Conservation (phyloP, 306 rosid species). For the Biancaea sappan region DNA sequence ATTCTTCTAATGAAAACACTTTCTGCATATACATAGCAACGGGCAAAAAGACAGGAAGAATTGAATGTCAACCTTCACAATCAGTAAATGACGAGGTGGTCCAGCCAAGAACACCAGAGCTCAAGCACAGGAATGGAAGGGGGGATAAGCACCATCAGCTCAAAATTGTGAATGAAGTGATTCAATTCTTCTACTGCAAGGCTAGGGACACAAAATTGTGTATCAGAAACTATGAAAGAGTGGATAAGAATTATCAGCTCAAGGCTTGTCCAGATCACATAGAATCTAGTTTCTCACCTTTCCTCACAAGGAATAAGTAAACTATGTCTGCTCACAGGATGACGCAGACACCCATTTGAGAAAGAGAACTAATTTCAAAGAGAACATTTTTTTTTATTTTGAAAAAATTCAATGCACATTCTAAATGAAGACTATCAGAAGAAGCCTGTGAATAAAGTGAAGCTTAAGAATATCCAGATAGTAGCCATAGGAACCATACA, state of each 20-base stretch:
- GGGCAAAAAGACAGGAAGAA: slow-evolving; percentile 31
- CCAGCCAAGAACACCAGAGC: slow-evolving; percentile 62
- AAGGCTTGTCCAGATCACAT: slow-evolving; percentile 40
- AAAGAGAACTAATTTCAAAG: slow-evolving; percentile 2
- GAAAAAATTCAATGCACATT: slow-evolving; percentile 20
- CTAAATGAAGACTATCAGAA: slow-evolving; percentile 14
- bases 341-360: slow-evolving; percentile 21
- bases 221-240: slow-evolving; percentile 60
- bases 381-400: not conserved
- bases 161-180: no score
- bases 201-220: slow-evolving; percentile 61
- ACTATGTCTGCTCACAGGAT: slow-evolving; percentile 14
- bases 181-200: no score
- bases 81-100: slow-evolving; percentile 56
- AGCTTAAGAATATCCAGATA: slow-evolving; percentile 26
- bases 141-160: no score
- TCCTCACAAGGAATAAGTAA: slow-evolving; percentile 17
- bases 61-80: slow-evolving; percentile 54
- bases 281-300: slow-evolving; percentile 46
- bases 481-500: slow-evolving; percentile 26
- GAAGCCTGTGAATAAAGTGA: slow-evolving; percentile 26
- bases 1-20: slow-evolving; percentile 12
- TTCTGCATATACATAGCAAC: not conserved
- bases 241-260: slow-evolving; percentile 50
- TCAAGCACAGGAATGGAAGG: slow-evolving; percentile 61